Evolutionary conservation across 148 eudicot genomes (phyloP).

Genomic region (Mesembryanthemum crystallinum): DNA sequence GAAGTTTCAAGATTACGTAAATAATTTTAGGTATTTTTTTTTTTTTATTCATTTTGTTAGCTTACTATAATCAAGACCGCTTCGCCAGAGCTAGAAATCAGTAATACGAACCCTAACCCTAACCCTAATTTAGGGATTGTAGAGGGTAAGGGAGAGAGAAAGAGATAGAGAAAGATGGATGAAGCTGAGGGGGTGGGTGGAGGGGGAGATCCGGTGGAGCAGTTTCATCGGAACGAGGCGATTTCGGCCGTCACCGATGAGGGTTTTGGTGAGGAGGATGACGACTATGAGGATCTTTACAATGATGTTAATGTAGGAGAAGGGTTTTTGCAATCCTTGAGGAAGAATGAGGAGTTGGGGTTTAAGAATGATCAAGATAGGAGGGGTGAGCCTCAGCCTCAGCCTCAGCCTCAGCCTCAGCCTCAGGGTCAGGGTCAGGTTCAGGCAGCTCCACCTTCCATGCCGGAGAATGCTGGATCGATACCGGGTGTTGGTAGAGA

Average conservation of each 20-base stretch:
- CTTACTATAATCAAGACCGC: background rate
- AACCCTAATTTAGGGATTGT: slow-evolving; percentile 1
- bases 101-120: slow-evolving; percentile 13
- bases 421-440: too few species aligned
- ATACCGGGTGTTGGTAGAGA: slow-evolving; percentile 32
- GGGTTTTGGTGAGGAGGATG: slow-evolving; percentile 74
- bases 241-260: slow-evolving; percentile 82
- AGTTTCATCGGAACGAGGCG: slow-evolving; percentile 63
- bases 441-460: slow-evolving; percentile 10
- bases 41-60: background rate
- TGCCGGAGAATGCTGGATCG: slow-evolving; percentile 21
- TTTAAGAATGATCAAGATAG: slow-evolving; percentile 39
- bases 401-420: slow-evolving; percentile 20
- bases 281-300: slow-evolving; percentile 86
- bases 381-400: slow-evolving; percentile 28
- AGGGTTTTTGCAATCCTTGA: slow-evolving; percentile 57
- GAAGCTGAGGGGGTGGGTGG: slow-evolving; percentile 52
- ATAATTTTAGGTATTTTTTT: background rate
- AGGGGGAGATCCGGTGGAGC: slow-evolving; percentile 47
- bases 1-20: background rate
- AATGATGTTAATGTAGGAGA: slow-evolving; percentile 87
- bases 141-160: background rate
- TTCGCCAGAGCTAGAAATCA: background rate
- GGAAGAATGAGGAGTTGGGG: slow-evolving; percentile 55
- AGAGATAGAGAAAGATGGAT: slow-evolving; percentile 42